A percentile compares a stretch with the other conserved stretches of the same genome.
phyloP scores from a whole-genome alignment of 345 rosid species.

The Microcos paniculata region DNA sequence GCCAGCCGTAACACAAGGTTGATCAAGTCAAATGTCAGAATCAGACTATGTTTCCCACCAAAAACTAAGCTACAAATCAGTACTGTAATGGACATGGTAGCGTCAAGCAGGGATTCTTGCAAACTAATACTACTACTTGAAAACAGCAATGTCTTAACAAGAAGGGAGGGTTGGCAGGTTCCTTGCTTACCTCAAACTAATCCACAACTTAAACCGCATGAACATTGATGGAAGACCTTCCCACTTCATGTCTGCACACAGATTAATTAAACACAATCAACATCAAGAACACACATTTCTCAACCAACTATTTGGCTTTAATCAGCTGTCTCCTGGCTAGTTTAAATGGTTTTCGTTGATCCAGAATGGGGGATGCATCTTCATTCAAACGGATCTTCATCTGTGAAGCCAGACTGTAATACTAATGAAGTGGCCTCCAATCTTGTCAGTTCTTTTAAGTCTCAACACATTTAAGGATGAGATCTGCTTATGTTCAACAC shows the following conservation, averaged over 20 bases:
- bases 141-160: constrained; percentile 15
- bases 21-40: not conserved
- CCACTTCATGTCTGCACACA: constrained; percentile 3
- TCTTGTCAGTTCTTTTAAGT: not conserved
- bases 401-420: not conserved
- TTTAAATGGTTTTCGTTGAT: not conserved
- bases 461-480: not conserved
- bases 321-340: not conserved
- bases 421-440: not conserved
- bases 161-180: not conserved
- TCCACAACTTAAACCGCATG: not conserved
- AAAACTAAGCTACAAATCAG: not conserved
- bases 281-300: not conserved
- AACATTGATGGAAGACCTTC: constrained; percentile 9
- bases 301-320: not conserved
- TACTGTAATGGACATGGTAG: no score
- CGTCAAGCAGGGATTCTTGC: not conserved
- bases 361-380: not conserved
- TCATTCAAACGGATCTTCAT: not conserved
- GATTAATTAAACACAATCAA: not conserved
- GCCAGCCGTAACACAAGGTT: not conserved
- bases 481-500: not conserved
- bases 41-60: not conserved
- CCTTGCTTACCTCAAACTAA: not conserved
- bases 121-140: not conserved